Evolutionary conservation across 768 basidiomycete species (phyloP), one percentile per base, ranked within the genome.

Genomic region (Agaricus blazei): DNA sequence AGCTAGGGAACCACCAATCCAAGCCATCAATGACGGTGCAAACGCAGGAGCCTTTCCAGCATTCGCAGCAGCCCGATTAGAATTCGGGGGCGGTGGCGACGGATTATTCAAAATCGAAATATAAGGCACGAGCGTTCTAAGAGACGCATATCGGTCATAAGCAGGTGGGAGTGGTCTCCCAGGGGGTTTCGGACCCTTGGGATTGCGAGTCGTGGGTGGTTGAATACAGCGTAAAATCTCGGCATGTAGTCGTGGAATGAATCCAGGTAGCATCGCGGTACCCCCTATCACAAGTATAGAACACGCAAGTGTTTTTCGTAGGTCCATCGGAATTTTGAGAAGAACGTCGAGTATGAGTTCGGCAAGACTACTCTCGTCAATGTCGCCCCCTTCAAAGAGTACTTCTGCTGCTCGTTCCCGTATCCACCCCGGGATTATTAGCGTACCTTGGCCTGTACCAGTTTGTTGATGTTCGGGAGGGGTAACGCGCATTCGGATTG

Each of bases 351-450:
- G 70, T 9, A 98, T 78, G 27, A 87, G 78, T 64, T 94, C 92
- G 0, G 91, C 88, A 6, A 95, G 73, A 58, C 89, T 93, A 58
- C 79, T 80, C 69, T 93, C 90, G 62, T 96, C 93, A 9, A 92
- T 85, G 61, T 94, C 92, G 5, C 90, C 91, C 1, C 87, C 86
- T 65, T 92, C 90, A 59, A 97, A 98, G 9, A 98, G 72, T 4
- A 96, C 79, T 68, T 98, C 97, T 1, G 94, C 85, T 1, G 88
- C 88, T 12, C 95, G 78, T 67, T 98, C 96, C 42, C 96, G 73
- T 40, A 99, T 79, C 97, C 97, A 99, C 2, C 96, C 96, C 1
- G 96, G 96, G 43, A 98, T 82, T 44, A 90, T 75, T 45, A 97
- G 68, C 0, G 87, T 92, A 0, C 90, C 93, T 7, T 79, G 73